These are phyloP conservation scores for Euphrasia arctica DNA, from an alignment of 305 asterid genomes.

Conservation along the genomic window DNA sequence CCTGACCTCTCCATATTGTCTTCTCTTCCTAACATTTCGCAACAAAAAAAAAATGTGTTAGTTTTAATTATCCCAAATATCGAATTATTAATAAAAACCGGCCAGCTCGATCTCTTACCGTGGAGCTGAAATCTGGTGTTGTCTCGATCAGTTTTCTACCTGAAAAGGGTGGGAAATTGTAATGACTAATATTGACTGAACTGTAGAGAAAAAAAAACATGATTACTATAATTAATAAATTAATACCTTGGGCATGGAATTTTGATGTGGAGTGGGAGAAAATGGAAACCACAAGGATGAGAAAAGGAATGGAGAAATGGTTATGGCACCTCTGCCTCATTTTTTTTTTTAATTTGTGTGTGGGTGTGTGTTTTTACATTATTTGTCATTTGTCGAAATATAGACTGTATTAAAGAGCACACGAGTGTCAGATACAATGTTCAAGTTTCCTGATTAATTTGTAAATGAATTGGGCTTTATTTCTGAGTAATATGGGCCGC, in stretches of 20 bases:
- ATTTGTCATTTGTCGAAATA: too few species aligned
- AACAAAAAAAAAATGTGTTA: background rate
- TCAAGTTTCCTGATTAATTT: too few species aligned
- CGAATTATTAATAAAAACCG: background rate
- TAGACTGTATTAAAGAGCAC: too few species aligned
- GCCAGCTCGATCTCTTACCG: slow-evolving; percentile 20
- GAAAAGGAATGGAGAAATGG: slow-evolving; percentile 35
- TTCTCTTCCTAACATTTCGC: slow-evolving; percentile 32
- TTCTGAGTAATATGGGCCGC: too few species aligned
- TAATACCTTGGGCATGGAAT: slow-evolving; percentile 47
- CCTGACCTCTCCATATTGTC: slow-evolving; percentile 34
- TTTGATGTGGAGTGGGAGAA: slow-evolving; percentile 36
- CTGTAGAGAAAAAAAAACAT: background rate
- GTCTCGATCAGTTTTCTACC: slow-evolving; percentile 31
- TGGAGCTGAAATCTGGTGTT: slow-evolving; percentile 16
- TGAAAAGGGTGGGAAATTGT: slow-evolving; percentile 24
- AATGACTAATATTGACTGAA: background rate
- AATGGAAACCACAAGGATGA: slow-evolving; percentile 47
- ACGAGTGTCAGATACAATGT: too few species aligned
- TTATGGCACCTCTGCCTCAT: background rate
- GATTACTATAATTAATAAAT: background rate
- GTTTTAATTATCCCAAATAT: background rate
- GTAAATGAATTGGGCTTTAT: too few species aligned
- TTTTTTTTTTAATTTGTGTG: too few species aligned
- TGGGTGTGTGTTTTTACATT: too few species aligned